Conservation (phyloP, 371 early-diverging fungal species). For the Zychaea mexicana region DNA sequence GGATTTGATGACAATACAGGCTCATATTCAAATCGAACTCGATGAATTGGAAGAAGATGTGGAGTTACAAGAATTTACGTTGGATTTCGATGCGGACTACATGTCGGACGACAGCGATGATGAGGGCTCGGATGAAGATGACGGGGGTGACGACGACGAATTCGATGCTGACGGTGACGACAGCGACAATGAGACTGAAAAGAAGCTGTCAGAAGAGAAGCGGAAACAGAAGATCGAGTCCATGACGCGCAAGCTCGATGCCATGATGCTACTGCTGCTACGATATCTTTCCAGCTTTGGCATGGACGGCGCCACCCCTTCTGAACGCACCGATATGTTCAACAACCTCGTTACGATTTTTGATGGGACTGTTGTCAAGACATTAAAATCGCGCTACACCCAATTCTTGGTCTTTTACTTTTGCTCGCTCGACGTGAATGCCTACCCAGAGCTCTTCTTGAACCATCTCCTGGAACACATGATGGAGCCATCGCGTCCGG, state of each 20-base stretch:
- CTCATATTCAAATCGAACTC: conserved; percentile 91
- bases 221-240: conserved; percentile 55
- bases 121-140: conserved; percentile 32
- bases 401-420: conserved; percentile 92
- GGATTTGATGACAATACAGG: conserved; percentile 29
- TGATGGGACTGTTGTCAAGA: conserved; percentile 79
- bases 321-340: conserved; percentile 58
- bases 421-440: conserved; percentile 62
- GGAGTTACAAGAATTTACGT: conserved; percentile 43
- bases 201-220: conserved; percentile 24
- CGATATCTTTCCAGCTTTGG: conserved; percentile 49
- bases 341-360: conserved; percentile 75
- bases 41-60: conserved; percentile 89
- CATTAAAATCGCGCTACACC: conserved; percentile 88
- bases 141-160: conserved; percentile 28
- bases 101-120: conserved; percentile 38
- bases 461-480: conserved; percentile 74
- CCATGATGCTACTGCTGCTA: conserved; percentile 76
- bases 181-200: conserved; percentile 3
- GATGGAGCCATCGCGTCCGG: conserved; percentile 59
- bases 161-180: conserved; percentile 26
- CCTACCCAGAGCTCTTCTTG: conserved; percentile 78
- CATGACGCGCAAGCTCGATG: conserved; percentile 85
- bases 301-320: conserved; percentile 5
- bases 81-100: conserved; percentile 49